These are phyloP conservation scores for Ramularia collo-cygni DNA, from an alignment of 2,329 filamentous ascomycete genomes.

Conservation along the genomic window DNA sequence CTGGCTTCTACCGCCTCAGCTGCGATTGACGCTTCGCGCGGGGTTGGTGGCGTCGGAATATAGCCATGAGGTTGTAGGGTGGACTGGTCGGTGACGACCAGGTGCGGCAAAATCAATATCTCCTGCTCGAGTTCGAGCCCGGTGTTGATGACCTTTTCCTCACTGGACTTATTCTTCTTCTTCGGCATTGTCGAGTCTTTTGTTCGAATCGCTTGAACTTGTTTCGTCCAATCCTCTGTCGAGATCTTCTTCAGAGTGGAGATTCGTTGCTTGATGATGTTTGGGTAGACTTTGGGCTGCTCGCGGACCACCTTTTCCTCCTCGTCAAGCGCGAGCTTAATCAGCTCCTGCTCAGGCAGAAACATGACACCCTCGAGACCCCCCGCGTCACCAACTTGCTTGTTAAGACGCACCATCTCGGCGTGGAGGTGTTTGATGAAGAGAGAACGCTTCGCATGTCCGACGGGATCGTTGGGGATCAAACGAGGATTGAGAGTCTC, in stretches of 20 bases:
- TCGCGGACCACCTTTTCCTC: slow-evolving; percentile 69
- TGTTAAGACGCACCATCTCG: slow-evolving; percentile 61
- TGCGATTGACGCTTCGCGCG: slow-evolving; percentile 60
- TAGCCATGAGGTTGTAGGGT: slow-evolving; percentile 67
- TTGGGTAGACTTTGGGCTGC: slow-evolving; percentile 66
- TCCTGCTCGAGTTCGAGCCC: slow-evolving; percentile 65
- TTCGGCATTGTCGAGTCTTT: slow-evolving; percentile 20
- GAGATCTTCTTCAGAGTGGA: slow-evolving; percentile 70
- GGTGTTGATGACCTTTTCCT: slow-evolving; percentile 51
- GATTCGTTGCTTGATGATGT: slow-evolving; percentile 76
- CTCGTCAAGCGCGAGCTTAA: slow-evolving; percentile 63
- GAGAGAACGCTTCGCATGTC: slow-evolving; percentile 28
- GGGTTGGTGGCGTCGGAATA: slow-evolving; percentile 59
- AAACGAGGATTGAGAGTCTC: slow-evolving; percentile 58
- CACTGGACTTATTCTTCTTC: slow-evolving; percentile 9
- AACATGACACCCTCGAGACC: slow-evolving; percentile 34
- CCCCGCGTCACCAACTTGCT: slow-evolving; percentile 20
- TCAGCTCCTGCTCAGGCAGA: slow-evolving; percentile 59
- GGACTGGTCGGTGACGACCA: slow-evolving; percentile 56
- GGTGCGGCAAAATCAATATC: slow-evolving; percentile 52
- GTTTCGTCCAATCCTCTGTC: slow-evolving; percentile 58
- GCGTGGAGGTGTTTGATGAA: slow-evolving; percentile 56
- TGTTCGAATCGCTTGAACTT: slow-evolving; percentile 20
- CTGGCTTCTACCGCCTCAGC: slow-evolving; percentile 58
- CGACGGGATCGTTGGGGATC: slow-evolving; percentile 46